Base-by-base conservation (phyloP, 257 asterid genomes). In the Plantago ovata region DNA sequence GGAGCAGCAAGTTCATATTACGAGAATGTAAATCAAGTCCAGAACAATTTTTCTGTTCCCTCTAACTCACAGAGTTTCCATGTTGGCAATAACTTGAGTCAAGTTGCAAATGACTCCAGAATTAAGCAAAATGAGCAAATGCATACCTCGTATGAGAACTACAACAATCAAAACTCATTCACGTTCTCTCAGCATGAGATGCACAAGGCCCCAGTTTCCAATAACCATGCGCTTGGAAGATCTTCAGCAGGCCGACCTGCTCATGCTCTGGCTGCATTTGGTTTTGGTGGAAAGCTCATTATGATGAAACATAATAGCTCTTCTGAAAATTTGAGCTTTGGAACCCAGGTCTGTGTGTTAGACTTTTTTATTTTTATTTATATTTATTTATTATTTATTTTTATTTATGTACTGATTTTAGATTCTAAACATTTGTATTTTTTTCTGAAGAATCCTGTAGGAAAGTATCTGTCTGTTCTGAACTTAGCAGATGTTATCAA, bases 261-360 rank as follows among this genome's bases (percentile, higher is more conserved):
- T 18, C 96, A 89, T 76, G 98, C 98, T 60, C 74, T 93, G 75
- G 95, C 84, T 69, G 60, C 89, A 61, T 93, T 93, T 69, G 98
- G 97, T 44, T 93, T 93, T 69, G 98, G 98, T 53, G 97, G 98
- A 68, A 93, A 93, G 71, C 87, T 93, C 58, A 81, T 93, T 54
- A 81, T 93, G 74, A 71, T 81, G 79, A 89, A 86, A 78, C 72
- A 81, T 67, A 64, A 62, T 57, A 60, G 61, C 70, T 72, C 83
- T 59, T 13, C 67, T 57, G 87, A 72, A 62, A 75, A 58, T 69
- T 53, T 80, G 55, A 77, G 76, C 49, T 79, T 67, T 62, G 95
- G 83, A 41, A 78, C 74, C 61, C 97, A 93, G 98, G 98, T 93
- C 69, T 21, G 86, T 65, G 44, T 70, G 40, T 24, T 16, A 46